phyloP scores from a whole-genome alignment of 2,329 filamentous ascomycete genomes.

The Colletotrichum sp. region DNA sequence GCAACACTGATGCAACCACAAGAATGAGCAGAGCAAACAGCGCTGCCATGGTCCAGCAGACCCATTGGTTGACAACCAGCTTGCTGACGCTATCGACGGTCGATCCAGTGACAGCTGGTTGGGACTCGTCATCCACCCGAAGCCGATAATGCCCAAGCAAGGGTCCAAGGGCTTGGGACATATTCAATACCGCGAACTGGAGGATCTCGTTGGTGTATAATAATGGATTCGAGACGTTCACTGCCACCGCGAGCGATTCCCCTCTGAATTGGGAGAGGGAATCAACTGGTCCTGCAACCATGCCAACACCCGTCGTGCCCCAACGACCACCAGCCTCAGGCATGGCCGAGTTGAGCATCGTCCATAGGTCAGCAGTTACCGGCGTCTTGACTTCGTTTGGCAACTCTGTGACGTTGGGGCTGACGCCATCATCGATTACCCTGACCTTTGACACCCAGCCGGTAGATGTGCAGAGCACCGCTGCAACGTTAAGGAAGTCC shows the following conservation, averaged over 20 bases:
- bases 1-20: background rate
- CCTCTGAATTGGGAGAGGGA: background rate
- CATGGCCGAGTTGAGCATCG: background rate
- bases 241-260: background rate
- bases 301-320: background rate
- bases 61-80: background rate
- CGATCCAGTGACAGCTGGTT: background rate
- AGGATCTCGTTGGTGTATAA: background rate
- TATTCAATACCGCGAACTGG: background rate
- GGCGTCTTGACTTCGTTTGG: background rate
- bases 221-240: background rate
- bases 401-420: background rate
- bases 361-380: background rate
- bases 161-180: background rate
- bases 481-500: background rate
- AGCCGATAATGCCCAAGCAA: background rate
- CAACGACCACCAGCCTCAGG: background rate
- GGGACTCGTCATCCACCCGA: background rate
- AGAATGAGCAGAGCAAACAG: background rate
- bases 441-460: background rate
- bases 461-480: background rate
- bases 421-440: background rate
- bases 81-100: background rate
- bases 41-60: background rate
- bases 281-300: background rate